phyloP scores from a whole-genome alignment of 129 eudicot genomes.

The Artemisia tridentata region DNA sequence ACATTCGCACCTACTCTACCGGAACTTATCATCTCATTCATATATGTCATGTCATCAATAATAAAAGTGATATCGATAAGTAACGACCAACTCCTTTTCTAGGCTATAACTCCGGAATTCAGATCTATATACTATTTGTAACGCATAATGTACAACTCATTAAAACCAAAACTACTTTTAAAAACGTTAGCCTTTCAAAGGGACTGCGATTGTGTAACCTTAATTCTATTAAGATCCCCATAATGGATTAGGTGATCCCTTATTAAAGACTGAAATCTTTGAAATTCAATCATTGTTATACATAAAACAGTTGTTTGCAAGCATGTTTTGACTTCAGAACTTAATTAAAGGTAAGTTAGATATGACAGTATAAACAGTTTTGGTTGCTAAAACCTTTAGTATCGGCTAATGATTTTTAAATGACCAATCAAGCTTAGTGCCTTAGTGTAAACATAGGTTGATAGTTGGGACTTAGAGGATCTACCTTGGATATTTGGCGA shows the following conservation, averaged over 20 bases:
- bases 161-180: background rate
- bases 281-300: conserved; percentile 19
- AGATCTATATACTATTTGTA: conserved; percentile 19
- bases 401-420: background rate
- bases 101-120: conserved; percentile 13
- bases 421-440: conserved; percentile 9
- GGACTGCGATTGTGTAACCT: no score
- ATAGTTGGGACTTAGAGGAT: conserved; percentile 17
- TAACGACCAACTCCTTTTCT: conserved; percentile 14
- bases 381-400: no score
- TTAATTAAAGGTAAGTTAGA: background rate
- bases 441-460: background rate
- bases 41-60: conserved; percentile 32
- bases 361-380: background rate
- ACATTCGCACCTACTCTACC: conserved; percentile 51
- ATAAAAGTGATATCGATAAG: conserved; percentile 26
- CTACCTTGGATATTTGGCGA: conserved; percentile 60
- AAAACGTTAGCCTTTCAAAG: background rate
- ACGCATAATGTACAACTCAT: conserved; percentile 22
- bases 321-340: conserved; percentile 16
- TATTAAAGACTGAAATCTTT: background rate
- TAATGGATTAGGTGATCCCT: no score
- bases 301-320: conserved; percentile 18
- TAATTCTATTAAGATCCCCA: no score
- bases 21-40: conserved; percentile 38